These are phyloP conservation scores for Kodamaea derodonti DNA, from an alignment of 1,139 yeast species.

Conservation along the genomic window DNA sequence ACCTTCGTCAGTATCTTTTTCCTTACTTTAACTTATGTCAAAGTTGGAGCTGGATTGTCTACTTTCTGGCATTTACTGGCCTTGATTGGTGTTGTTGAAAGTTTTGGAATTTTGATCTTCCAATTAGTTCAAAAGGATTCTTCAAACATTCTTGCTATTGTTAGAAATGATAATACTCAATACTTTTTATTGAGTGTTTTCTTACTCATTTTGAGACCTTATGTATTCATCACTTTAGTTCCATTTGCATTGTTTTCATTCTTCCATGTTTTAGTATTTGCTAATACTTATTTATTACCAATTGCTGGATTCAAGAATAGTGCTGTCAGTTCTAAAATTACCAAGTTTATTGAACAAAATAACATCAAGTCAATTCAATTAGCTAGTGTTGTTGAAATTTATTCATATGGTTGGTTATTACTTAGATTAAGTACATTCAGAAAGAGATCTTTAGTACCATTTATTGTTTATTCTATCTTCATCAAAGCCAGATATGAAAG, in stretches of 20 bases:
- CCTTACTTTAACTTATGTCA: slow-evolving; percentile 46
- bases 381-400: slow-evolving; percentile 69
- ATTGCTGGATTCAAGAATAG: slow-evolving; percentile 47
- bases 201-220: slow-evolving; percentile 55
- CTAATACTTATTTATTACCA: slow-evolving; percentile 66
- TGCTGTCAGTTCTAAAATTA: slow-evolving; percentile 39
- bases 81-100: slow-evolving; percentile 61
- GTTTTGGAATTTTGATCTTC: slow-evolving; percentile 74
- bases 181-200: slow-evolving; percentile 55
- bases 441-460: slow-evolving; percentile 59
- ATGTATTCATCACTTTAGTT: slow-evolving; percentile 50
- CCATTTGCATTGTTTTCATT: slow-evolving; percentile 69
- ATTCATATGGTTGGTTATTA: slow-evolving; percentile 47
- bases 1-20: slow-evolving; percentile 55
- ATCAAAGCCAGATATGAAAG: slow-evolving; percentile 76
- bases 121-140: slow-evolving; percentile 44
- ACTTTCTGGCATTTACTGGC: slow-evolving; percentile 55
- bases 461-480: slow-evolving; percentile 58
- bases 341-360: slow-evolving; percentile 54
- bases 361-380: slow-evolving; percentile 68
- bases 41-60: slow-evolving; percentile 22
- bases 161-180: slow-evolving; percentile 66
- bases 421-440: slow-evolving; percentile 59
- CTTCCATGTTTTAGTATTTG: slow-evolving; percentile 69
- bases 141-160: slow-evolving; percentile 15